phyloP scores from a whole-genome alignment of 2,329 filamentous ascomycete genomes.

The Curvularia sp. region DNA sequence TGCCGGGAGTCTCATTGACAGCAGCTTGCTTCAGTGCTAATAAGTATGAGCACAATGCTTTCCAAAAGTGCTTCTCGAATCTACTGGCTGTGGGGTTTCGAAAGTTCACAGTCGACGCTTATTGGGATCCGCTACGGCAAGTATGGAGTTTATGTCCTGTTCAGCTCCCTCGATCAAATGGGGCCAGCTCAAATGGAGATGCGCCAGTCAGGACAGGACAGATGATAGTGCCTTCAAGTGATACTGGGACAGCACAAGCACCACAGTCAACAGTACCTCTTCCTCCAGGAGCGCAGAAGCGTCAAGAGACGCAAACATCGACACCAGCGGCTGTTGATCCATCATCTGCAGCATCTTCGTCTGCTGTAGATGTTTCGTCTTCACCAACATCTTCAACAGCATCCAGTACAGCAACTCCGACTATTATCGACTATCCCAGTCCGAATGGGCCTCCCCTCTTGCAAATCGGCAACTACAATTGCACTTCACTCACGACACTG shows the following conservation, averaged over 20 bases:
- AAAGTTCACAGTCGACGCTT: constrained; percentile 66
- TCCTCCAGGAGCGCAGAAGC: constrained; percentile 14
- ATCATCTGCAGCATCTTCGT: constrained; percentile 6
- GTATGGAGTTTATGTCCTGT: constrained; percentile 69
- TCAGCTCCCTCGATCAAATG: constrained; percentile 51
- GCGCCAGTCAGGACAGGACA: constrained; percentile 21
- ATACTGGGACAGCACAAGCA: constrained; percentile 25
- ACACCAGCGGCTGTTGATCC: constrained; percentile 2
- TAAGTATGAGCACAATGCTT: constrained; percentile 60
- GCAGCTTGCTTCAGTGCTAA: constrained; percentile 65
- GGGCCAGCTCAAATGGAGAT: constrained; percentile 6
- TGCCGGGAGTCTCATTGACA: constrained; percentile 63
- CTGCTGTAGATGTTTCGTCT: constrained; percentile 1
- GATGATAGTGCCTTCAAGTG: constrained; percentile 24
- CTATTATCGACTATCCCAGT: constrained; percentile 27
- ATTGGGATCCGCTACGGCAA: constrained; percentile 64
- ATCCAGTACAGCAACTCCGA: constrained; percentile 22
- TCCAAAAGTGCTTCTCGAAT: constrained; percentile 67
- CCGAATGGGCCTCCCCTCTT: constrained; percentile 45
- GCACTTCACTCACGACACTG: constrained; percentile 61
- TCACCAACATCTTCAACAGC: constrained; percentile 14
- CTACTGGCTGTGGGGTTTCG: constrained; percentile 66
- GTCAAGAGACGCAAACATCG: constrained; percentile 20
- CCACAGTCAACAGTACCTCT: constrained; percentile 22
- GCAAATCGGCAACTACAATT: constrained; percentile 61